Percentiles rank a stretch among this genome's conserved stretches.
These are phyloP conservation scores for Phellopilus nigrolimitatus DNA, from an alignment of 1,284 basidiomycete species.

Conservation along the genomic window DNA sequence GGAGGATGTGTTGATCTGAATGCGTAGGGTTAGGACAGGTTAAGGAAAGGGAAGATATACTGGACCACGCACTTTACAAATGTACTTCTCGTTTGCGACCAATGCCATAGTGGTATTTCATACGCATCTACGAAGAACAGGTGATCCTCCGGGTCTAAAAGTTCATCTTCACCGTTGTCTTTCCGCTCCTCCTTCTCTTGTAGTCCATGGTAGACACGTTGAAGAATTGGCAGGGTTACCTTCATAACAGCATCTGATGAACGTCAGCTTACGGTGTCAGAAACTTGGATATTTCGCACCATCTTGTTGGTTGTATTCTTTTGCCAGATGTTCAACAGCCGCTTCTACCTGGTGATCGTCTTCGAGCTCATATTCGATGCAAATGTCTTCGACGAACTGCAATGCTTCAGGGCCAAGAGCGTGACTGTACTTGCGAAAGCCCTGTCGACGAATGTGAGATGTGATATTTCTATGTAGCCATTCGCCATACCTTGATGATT, in stretches of 20 bases:
- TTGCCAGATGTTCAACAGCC: conserved; percentile 80
- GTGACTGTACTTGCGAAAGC: conserved; percentile 80
- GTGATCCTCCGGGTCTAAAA: conserved; percentile 81
- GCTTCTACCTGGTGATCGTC: conserved; percentile 58
- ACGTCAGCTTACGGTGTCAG: conserved; percentile 11
- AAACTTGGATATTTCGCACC: conserved; percentile 43
- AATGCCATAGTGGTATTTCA: conserved; percentile 90
- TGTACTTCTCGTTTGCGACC: conserved; percentile 78
- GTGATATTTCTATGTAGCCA: not conserved
- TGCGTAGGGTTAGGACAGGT: conserved; percentile 23
- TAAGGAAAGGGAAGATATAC: conserved; percentile 11
- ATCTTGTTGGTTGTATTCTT: conserved; percentile 90
- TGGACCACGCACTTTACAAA: conserved; percentile 79
- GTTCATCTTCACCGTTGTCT: conserved; percentile 51
- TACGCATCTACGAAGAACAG: conserved; percentile 87
- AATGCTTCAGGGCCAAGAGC: conserved; percentile 74
- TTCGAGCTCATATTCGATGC: conserved; percentile 60
- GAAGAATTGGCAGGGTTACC: conserved; percentile 66
- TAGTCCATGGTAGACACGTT: conserved; percentile 78
- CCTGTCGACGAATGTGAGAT: conserved; percentile 36
- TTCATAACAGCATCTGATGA: conserved; percentile 74
- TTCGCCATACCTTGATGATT: conserved; percentile 54
- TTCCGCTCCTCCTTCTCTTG: conserved; percentile 64
- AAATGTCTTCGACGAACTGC: conserved; percentile 61
- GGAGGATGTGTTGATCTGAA: conserved; percentile 44